Evolutionary conservation across 257 asterid species (phyloP), one percentile per base, ranked within the genome.

Genomic region (Penstemon davidsonii): DNA sequence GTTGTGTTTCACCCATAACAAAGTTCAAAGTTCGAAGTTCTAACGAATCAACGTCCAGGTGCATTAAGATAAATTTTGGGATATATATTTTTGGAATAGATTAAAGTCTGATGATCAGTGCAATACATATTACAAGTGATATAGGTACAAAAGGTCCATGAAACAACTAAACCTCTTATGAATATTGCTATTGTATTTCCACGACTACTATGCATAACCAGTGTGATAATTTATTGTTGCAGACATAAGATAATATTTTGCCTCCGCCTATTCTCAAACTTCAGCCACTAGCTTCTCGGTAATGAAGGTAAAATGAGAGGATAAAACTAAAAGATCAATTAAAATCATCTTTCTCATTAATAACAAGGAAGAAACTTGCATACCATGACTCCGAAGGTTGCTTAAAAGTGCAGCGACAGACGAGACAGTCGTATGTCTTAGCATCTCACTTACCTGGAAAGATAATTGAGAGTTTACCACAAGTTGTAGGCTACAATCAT

Each of bases 361-460:
- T 39, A 43, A 66, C 52, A 52, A 37, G 8, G 66, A 64, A 59
- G 45, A 3, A 59, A 68, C 36, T 53, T 50, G 69, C 85, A 60
- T 87, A 93, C 99, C 95, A 79, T 90, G 89, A 84, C 87, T 74
- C 62, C 96, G 90, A 57, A 93, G 94, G 77, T 82, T 75, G 75
- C 84, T 93, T 67, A 90, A 50, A 51, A 90, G 77, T 4, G 82
- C 74, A 63, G 92, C 91, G 71, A 87, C 85, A 1, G 95, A 74
- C 51, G 84, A 69, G 62, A 81, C 75, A 13, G 92, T 75, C 47
- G 92, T 55, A 73, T 87, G 89, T 68, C 97, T 87, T 51, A 88
- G 88, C 82, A 93, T 79, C 85, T 87, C 96, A 69, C 92, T 93
- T 39, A 84, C 83, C 99, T 93, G 96, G n/a, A 73, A 77, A 82